Base-by-base conservation (phyloP, 106 monocot genomes). In the Acorus gramineus region DNA sequence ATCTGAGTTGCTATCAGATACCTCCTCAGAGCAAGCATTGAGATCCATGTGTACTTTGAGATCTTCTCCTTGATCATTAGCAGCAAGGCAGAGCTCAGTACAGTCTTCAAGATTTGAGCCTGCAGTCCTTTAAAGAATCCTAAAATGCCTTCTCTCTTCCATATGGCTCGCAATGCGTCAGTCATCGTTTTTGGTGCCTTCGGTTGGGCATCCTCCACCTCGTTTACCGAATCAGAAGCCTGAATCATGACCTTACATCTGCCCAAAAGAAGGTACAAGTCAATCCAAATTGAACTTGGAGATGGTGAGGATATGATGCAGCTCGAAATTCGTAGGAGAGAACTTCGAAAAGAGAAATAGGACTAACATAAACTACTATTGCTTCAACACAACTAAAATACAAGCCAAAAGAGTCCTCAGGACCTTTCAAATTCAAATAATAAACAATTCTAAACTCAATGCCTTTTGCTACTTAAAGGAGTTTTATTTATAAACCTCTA, bases 221-320 rank as follows among this genome's bases (percentile, higher is more conserved):
- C 67, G 10, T 81, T 72, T 60, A 72, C 76, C 43, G 66, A 42
- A 54, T 77, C 63, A 7, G 87, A 66, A 50, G 96, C 73, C 52
- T 96, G 96, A 57, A 96, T 83, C 87, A 96, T 96, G 53, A 91
- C 87, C 68, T 96, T 96, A 68, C 96, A 96, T 72, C 96, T 96
- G 79, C 59, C 50, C 55, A 62, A 53, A 52, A 3, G 47, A 3
- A 44, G 14, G 43, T 28, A 28, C 28, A 28, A 28, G 28, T 28
- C 28, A 28, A 28, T 28, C 28, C 28, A 28, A 28, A 28, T 28
- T 28, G 28, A 28, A 28, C 28, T 28, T 28, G 28, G 28, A 28
- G 28, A 28, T 28, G 28, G 28, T 28, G 28, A 28, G 28, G 28
- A 28, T 28, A 28, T 28, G 28, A 28, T 28, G 28, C 28, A 28